Conservation (phyloP, 1,284 basidiomycete species). For the Stygiomarasmius scandens region DNA sequence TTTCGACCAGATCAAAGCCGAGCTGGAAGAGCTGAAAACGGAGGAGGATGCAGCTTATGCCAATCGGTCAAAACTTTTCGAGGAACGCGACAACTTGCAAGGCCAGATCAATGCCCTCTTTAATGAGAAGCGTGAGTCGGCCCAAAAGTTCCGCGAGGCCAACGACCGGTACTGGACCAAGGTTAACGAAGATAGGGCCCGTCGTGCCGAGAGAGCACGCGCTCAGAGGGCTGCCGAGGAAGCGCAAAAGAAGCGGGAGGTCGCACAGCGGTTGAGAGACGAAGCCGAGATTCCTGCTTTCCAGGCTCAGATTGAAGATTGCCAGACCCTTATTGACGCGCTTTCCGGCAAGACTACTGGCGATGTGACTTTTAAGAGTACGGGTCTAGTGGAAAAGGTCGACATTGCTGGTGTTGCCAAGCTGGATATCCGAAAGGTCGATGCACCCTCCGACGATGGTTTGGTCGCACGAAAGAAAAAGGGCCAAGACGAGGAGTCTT, state of each 20-base stretch:
- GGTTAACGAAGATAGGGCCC: conserved; percentile 82
- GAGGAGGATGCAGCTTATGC: conserved; percentile 87
- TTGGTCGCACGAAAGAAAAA: conserved; percentile 90
- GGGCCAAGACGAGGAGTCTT: conserved; percentile 80
- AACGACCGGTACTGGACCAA: conserved; percentile 84
- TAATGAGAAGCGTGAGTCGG: conserved; percentile 78
- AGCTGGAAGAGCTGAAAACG: conserved; percentile 87
- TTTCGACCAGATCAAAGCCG: conserved; percentile 82
- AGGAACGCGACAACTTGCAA: conserved; percentile 83
- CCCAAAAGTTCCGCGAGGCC: conserved; percentile 73
- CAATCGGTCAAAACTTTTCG: conserved; percentile 82
- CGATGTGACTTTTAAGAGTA: conserved; percentile 52
- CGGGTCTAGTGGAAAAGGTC: conserved; percentile 41
- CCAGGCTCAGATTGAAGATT: conserved; percentile 95
- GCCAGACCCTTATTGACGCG: conserved; percentile 90
- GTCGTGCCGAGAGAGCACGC: conserved; percentile 80
- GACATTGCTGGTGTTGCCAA: conserved; percentile 77
- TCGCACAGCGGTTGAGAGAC: conserved; percentile 83
- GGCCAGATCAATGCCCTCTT: conserved; percentile 75
- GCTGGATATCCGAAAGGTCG: conserved; percentile 86
- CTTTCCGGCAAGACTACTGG: conserved; percentile 78
- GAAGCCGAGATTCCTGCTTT: conserved; percentile 92
- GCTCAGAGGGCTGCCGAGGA: conserved; percentile 86
- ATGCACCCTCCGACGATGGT: conserved; percentile 61
- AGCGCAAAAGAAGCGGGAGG: conserved; percentile 80